Conservation (phyloP, 2,329 filamentous ascomycete genomes). For the Penicillium sp. region DNA sequence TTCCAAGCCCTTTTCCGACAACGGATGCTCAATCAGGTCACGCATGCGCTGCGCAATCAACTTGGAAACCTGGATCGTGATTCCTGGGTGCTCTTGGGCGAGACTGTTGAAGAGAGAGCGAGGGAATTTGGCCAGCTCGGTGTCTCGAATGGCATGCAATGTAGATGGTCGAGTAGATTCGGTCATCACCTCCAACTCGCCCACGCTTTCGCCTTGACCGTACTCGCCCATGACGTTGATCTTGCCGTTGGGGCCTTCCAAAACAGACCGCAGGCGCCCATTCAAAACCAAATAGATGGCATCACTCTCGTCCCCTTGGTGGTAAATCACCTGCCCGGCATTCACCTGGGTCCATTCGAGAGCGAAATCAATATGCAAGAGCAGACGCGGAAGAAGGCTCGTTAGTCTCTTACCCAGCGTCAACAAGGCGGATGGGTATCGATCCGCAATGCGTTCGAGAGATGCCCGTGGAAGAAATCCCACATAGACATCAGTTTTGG, state of each 20-base stretch:
- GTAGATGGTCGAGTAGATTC: conserved; percentile 87
- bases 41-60: conserved; percentile 96
- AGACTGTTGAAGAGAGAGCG: conserved; percentile 96
- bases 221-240: conserved; percentile 86
- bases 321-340: conserved; percentile 89
- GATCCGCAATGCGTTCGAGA: conserved; percentile 85
- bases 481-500: conserved; percentile 97
- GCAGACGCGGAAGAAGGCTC: conserved; percentile 76
- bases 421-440: conserved; percentile 82
- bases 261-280: conserved; percentile 76
- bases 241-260: conserved; percentile 72
- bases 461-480: conserved; percentile 83
- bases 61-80: conserved; percentile 98
- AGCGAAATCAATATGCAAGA: conserved; percentile 95
- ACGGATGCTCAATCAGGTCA: conserved; percentile 73
- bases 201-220: conserved; percentile 95
- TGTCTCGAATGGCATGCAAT: conserved; percentile 91
- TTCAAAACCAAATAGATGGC: conserved; percentile 98
- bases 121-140: conserved; percentile 91
- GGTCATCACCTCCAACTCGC: conserved; percentile 93
- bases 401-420: conserved; percentile 96
- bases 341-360: conserved; percentile 97
- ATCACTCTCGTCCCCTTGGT: conserved; percentile 90
- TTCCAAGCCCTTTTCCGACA: conserved; percentile 61
- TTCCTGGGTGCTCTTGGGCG: conserved; percentile 92